Base-by-base conservation (phyloP, 768 basidiomycete genomes). In the Boletus sp. region DNA sequence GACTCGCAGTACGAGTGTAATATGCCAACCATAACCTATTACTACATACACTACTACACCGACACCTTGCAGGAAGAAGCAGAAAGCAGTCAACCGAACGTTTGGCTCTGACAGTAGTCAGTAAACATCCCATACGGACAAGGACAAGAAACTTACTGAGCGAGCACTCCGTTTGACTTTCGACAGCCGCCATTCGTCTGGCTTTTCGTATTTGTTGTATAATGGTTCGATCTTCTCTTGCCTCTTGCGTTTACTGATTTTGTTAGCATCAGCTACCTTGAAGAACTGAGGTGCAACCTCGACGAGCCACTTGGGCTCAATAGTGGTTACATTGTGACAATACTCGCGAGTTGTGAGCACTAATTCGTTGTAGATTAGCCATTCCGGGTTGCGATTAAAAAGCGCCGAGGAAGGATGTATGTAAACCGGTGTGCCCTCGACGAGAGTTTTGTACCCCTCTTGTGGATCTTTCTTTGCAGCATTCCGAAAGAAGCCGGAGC, bases 241-340 rank as follows among this genome's bases (percentile, higher is more conserved):
- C 72, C 81, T 85, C 79, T 97, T 98, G 61, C 93, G 83, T 72
- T 95, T 96, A 67, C 91, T 94, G 75, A 98, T 96, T 74, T 97
- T 98, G 76, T 94, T 95, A 50, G 84, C 90, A 71, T 98, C 97
- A 3, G 96, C 94, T 41, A 99, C 93, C 72, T 91, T 92, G 87
- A 98, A 99, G 80, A 97, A 98, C 56, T 95, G 93, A 1, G 97
- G 96, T 7, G 96, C 97, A 23, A 96, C 94, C 66, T 99, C 95
- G 17, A 94, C 90, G 8, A 98, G 83, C 97, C 96, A 99, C 70
- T 97, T 97, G 5, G 97, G 96, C 68, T 99, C 97, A 55, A 99
- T 82, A 1, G 93, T 91, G 0, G 93, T 96, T 41, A 98, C 93
- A 51, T 90, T 93, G 64, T 91, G 88, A 69, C 88, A 91, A 67